Evolutionary conservation across 1,284 basidiomycete genomes (phyloP), one percentile per base, ranked within the genome.

Genomic region (Anthracocystis setariae): DNA sequence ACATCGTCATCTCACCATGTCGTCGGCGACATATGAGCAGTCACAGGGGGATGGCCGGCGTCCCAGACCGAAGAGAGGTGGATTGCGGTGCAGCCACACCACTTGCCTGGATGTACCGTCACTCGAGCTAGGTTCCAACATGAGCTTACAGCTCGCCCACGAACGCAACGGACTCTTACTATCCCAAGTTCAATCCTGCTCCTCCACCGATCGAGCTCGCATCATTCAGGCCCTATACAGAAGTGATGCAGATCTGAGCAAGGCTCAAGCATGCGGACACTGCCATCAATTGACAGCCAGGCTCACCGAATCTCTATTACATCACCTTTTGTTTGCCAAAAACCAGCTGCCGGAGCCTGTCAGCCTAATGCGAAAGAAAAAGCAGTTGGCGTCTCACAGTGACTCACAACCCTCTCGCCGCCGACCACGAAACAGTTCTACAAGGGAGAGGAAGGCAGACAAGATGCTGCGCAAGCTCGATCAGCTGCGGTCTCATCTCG

Each of bases 321-420:
- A 73, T 20, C 58, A 75, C 39, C 47, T 75, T 5, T 67, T 77
- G 2, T 77, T 73, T 43, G 57, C 64, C 5, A 64, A 71, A 27
- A 67, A 60, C 5, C 76, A 77, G 46, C 49, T 76, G 7, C 67
- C 73, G 23, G 59, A 65, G 29, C 66, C 61, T 12, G 60, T 76
- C 55, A 67, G 52, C 37, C 21, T 63, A 9, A 24, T 59, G 17
- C 63, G 47, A 8, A 57, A 55, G 38, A 51, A 37, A 29, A 52
- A 40, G n/a, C 40, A 47, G 10, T 8, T 27, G 21, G 2, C 39
- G 0, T 37, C 12, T 1, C 5, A 21, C 29, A 18, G 24, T 24
- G 8, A 37, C 39, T 0, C 47, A 24, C 3, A 15, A 24, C 23
- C 44, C 20, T 13, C 21, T 24, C 27, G 48, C 18, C 42, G 46